Evolutionary conservation across 805 yeast genomes (phyloP).

Genomic region (Wickerhamiella nectarea): DNA sequence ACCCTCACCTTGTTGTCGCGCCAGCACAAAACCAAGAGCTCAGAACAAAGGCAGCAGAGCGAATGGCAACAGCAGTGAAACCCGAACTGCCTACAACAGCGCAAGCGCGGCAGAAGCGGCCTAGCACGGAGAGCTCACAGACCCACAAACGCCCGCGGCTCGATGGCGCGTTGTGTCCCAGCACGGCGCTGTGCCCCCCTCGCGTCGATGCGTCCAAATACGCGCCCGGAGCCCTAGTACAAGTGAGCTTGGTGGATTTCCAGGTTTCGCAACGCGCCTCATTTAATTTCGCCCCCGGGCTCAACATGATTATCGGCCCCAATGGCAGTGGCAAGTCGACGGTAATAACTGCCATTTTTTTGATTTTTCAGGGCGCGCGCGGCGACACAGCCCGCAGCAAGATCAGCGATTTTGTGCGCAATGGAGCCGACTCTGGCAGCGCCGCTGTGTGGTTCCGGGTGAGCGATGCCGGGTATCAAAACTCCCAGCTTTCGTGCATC

Average conservation of each 20-base stretch:
- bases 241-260: slow-evolving; percentile 15
- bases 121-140: not conserved
- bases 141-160: not conserved
- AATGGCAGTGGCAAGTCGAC: slow-evolving; percentile 95
- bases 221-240: slow-evolving; percentile 15
- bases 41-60: too few relatives aligned
- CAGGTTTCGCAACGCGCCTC: slow-evolving; percentile 18
- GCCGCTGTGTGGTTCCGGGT: slow-evolving; percentile 11
- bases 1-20: too few relatives aligned
- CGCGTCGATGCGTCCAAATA: not conserved
- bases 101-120: too few relatives aligned
- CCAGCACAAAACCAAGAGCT: too few relatives aligned
- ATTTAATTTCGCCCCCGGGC: slow-evolving; percentile 52
- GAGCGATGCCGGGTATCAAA: not conserved
- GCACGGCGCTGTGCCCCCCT: too few relatives aligned
- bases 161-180: not conserved
- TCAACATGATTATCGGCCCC: slow-evolving; percentile 90
- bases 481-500: slow-evolving; percentile 1
- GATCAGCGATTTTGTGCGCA: slow-evolving; percentile 15
- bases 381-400: slow-evolving; percentile 30
- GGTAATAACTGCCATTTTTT: slow-evolving; percentile 79
- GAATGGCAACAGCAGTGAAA: too few relatives aligned
- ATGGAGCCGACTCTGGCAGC: slow-evolving; percentile 10
- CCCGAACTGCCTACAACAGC: too few relatives aligned
- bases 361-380: slow-evolving; percentile 66